phyloP scores from a whole-genome alignment of 257 asterid genomes.

The Plantago elongata region DNA sequence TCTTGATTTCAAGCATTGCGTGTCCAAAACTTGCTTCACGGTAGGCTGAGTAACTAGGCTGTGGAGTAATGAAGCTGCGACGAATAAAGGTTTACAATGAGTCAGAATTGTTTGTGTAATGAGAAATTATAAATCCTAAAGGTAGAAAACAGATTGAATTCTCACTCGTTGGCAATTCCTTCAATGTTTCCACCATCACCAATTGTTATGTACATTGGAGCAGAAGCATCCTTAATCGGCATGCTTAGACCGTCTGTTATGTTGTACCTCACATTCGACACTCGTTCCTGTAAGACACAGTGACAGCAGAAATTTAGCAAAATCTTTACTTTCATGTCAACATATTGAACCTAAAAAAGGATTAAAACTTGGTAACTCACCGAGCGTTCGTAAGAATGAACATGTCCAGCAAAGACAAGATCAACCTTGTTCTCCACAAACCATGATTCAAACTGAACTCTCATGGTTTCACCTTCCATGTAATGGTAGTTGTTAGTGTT shows the following conservation, averaged over 20 bases:
- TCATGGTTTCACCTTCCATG: conserved; percentile 60
- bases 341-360: neutral
- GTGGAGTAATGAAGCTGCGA: conserved; percentile 41
- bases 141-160: neutral
- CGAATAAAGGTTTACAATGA: neutral
- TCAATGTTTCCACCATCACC: conserved; percentile 62
- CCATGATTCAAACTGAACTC: conserved; percentile 47
- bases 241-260: conserved; percentile 36
- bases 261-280: conserved; percentile 44
- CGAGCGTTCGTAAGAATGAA: conserved; percentile 50
- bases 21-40: conserved; percentile 60
- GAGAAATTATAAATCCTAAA: neutral
- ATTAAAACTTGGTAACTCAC: conserved; percentile 17
- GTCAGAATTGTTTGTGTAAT: neutral
- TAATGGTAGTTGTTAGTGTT: conserved; percentile 43
- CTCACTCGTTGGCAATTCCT: conserved; percentile 44
- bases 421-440: conserved; percentile 46
- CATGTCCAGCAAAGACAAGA: conserved; percentile 48
- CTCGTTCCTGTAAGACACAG: conserved; percentile 22
- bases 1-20: conserved; percentile 46
- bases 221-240: conserved; percentile 40
- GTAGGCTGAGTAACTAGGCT: conserved; percentile 51
- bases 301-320: neutral
- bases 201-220: conserved; percentile 45
- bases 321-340: neutral